Evolutionary conservation across 768 basidiomycete species (phyloP), one percentile per base, ranked within the genome.

Genomic region (Mycena galericulata): DNA sequence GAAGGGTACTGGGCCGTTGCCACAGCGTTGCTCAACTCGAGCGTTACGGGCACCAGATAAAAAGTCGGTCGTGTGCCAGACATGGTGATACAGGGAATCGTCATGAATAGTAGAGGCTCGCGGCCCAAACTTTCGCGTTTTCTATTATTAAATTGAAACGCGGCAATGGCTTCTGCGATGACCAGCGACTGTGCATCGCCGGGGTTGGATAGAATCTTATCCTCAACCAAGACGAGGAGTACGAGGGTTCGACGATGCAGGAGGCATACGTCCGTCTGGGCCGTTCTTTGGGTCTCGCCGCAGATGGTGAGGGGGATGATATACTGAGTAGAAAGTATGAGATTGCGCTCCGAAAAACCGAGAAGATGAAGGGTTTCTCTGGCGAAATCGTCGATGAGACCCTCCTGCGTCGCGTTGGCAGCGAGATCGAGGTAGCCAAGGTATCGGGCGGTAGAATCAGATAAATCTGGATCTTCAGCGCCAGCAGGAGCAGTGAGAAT

Each of bases 31-130:
- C 74, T 77, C 46, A 81, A 69, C 32, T 76, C 75, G 63, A 68
- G 55, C 30, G 77, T 82, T 62, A 82, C 76, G 6, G 76, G 75
- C 34, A 81, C 72, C n/a, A 79, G 66, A 65, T 81, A 81, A 70
- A 82, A 82, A 26, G 72, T 74, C 32, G 80, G 81, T 20, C 46
- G 69, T 30, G 79, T 80, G 36, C 81, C 77, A 20, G 68, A 36
- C 79, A 83, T 79, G 27, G 71, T 75, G 69, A 84, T 79, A 59
- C 74, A 75, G 32, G 80, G 77, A 32, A 81, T 77, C 29, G 69
- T 76, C 78, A 78, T 80, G 45, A 54, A 32, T n/a, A 71, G 60
- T 14, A 79, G 75, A 40, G 38, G 20, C 36, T 56, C 24, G 30
- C 60, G 50, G 59, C 75, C 76, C 14, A 36, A 61, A 38, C 24